These are phyloP conservation scores for Byssoonygena ceratinophila DNA, from an alignment of 2,329 filamentous ascomycete species.

Conservation along the genomic window DNA sequence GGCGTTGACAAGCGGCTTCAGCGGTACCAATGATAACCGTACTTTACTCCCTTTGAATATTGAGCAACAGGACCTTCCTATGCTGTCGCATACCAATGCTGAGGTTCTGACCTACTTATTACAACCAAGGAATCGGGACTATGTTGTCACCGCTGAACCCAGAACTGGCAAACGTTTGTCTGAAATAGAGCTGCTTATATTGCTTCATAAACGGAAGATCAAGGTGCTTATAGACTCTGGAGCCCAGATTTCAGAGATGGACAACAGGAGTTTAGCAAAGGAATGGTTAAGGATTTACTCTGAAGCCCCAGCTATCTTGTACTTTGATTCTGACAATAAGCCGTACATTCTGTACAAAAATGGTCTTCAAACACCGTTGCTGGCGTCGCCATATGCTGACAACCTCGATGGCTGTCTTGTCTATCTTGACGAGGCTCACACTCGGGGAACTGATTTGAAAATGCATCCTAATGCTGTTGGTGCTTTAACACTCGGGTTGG, in stretches of 20 bases:
- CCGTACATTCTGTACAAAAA: conserved; percentile 13
- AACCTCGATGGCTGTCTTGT: conserved; percentile 49
- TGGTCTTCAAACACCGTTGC: conserved; percentile 27
- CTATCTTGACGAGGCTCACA: conserved; percentile 58
- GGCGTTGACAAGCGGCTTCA: conserved; percentile 51
- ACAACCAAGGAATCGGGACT: conserved; percentile 38
- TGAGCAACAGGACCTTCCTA: conserved; percentile 44
- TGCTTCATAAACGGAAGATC: conserved; percentile 35
- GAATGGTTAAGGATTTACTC: conserved; percentile 41
- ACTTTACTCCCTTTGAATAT: conserved; percentile 49
- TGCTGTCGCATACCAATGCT: conserved; percentile 56
- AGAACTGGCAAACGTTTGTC: conserved; percentile 8
- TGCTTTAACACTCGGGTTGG: conserved; percentile 52
- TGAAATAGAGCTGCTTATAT: conserved; percentile 26
- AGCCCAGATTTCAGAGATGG: conserved; percentile 56
- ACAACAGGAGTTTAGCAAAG: conserved; percentile 42
- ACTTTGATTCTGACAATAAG: conserved; percentile 15
- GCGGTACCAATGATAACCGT: conserved; percentile 56
- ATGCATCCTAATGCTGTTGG: conserved; percentile 48
- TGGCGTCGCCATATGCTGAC: conserved; percentile 46
- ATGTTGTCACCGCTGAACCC: conserved; percentile 13
- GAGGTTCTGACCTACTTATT: conserved; percentile 53
- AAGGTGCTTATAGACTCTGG: conserved; percentile 61
- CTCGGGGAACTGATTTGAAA: conserved; percentile 54
- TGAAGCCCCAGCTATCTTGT: conserved; percentile 11